Evolutionary conservation across 2,329 filamentous ascomycete species (phyloP).

Genomic region (Colletotrichum destructivum): DNA sequence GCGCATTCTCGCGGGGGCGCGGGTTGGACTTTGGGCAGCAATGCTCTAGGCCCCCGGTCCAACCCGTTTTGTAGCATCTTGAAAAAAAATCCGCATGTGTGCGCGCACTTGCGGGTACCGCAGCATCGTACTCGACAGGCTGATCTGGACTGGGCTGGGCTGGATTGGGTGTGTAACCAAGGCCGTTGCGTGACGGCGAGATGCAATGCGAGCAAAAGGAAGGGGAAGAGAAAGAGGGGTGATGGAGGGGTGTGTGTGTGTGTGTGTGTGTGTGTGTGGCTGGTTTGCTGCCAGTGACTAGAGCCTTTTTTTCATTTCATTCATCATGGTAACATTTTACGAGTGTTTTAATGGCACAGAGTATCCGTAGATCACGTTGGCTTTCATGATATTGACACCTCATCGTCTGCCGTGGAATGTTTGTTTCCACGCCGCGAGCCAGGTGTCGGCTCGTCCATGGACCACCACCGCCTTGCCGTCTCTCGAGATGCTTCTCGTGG

Average conservation of each 20-base stretch:
- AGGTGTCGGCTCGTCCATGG: neutral
- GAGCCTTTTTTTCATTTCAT: too few relatives aligned
- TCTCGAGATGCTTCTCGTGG: slow-evolving; percentile 7
- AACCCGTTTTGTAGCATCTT: slow-evolving; percentile 10
- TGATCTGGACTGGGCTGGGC: slow-evolving; percentile 33
- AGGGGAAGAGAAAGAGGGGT: slow-evolving; percentile 21
- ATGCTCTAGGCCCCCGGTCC: slow-evolving; percentile 42
- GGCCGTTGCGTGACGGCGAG: slow-evolving; percentile 8
- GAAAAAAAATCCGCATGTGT: slow-evolving; percentile 6
- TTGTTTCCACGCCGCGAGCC: neutral
- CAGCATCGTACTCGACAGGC: slow-evolving; percentile 4
- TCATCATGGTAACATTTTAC: too few relatives aligned
- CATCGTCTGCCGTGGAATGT: neutral
- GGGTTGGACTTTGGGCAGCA: slow-evolving; percentile 43
- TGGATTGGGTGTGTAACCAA: slow-evolving; percentile 22
- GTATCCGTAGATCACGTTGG: neutral
- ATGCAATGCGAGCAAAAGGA: slow-evolving; percentile 3
- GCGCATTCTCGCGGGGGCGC: slow-evolving; percentile 41
- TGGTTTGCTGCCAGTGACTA: too few relatives aligned
- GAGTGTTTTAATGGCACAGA: too few relatives aligned
- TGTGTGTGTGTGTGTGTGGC: too few relatives aligned
- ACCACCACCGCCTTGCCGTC: slow-evolving; percentile 1
- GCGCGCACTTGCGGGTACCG: slow-evolving; percentile 35
- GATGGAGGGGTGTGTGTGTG: slow-evolving; percentile 2
- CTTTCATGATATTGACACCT: neutral